Evolutionary conservation across 768 basidiomycete genomes (phyloP).

Genomic region (Tulasnella sp.): DNA sequence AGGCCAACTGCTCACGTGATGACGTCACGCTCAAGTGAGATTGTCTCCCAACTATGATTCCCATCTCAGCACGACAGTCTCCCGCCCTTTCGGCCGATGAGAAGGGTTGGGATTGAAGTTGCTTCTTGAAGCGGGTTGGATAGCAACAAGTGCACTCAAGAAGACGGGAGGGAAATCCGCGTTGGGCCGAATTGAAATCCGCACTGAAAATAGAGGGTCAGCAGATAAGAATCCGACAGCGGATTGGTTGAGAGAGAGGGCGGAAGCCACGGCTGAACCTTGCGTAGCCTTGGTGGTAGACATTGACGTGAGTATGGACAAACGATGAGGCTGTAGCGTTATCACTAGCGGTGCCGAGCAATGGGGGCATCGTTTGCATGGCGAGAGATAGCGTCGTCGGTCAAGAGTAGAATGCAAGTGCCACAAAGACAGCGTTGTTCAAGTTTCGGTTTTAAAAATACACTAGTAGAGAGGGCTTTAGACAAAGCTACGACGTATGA

Average conservation of each 20-base stretch:
- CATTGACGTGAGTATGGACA: not conserved
- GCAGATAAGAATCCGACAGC: not conserved
- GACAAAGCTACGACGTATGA: not conserved
- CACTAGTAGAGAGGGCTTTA: not conserved
- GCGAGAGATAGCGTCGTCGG: no score
- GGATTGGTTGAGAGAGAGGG: not conserved
- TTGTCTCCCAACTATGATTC: no score
- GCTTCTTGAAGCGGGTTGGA: not conserved
- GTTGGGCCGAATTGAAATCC: not conserved
- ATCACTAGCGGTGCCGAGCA: not conserved
- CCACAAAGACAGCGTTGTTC: no score
- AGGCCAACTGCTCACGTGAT: not conserved
- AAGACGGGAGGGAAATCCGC: not conserved
- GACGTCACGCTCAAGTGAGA: not conserved
- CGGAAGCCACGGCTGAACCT: no score
- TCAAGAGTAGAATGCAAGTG: no score
- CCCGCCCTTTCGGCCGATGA: not conserved
- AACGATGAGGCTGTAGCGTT: not conserved
- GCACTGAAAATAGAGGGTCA: constrained; percentile 1
- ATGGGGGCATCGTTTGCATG: no score
- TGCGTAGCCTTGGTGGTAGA: not conserved
- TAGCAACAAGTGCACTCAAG: not conserved
- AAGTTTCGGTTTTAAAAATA: not conserved
- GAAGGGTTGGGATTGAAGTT: not conserved
- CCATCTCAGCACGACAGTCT: not conserved